Conservation (phyloP, 805 yeast species). For the Ogataea trehaloabstinens region DNA sequence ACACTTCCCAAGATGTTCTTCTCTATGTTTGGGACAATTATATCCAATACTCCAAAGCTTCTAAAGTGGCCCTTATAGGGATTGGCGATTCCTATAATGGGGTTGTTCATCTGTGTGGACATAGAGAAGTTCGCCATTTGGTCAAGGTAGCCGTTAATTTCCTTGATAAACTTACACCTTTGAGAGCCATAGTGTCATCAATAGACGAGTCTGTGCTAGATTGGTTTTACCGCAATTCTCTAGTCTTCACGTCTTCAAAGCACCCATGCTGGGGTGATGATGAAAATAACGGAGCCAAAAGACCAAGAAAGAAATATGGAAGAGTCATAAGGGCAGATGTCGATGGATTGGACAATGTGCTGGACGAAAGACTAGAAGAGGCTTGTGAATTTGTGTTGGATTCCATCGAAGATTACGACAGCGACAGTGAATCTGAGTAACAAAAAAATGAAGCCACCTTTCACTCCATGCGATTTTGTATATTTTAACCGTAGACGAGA, state of each 20-base stretch:
- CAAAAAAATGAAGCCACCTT: conserved; percentile 1
- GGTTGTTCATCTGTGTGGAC: conserved; percentile 83
- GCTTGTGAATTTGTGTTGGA: conserved; percentile 81
- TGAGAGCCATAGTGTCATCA: conserved; percentile 78
- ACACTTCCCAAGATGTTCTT: conserved; percentile 72
- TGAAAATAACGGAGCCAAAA: conserved; percentile 42
- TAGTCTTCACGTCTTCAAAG: conserved; percentile 70
- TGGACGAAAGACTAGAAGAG: conserved; percentile 81
- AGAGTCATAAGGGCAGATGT: conserved; percentile 73
- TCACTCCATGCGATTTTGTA: not conserved
- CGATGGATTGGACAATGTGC: conserved; percentile 73
- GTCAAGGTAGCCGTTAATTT: conserved; percentile 72
- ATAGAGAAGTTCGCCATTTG: conserved; percentile 61
- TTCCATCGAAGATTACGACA: conserved; percentile 67
- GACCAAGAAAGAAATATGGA: conserved; percentile 89
- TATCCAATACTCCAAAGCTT: conserved; percentile 68
- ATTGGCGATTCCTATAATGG: conserved; percentile 89
- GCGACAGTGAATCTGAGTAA: conserved; percentile 30
- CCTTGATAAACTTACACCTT: conserved; percentile 59
- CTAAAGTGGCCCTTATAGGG: conserved; percentile 77
- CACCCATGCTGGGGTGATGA: conserved; percentile 77
- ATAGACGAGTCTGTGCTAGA: conserved; percentile 88
- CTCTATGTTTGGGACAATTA: conserved; percentile 90
- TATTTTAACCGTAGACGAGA: not conserved
- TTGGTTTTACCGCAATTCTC: conserved; percentile 86